These are phyloP conservation scores for Vachellia collinsii DNA, from an alignment of 306 rosid genomes.

Conservation along the genomic window DNA sequence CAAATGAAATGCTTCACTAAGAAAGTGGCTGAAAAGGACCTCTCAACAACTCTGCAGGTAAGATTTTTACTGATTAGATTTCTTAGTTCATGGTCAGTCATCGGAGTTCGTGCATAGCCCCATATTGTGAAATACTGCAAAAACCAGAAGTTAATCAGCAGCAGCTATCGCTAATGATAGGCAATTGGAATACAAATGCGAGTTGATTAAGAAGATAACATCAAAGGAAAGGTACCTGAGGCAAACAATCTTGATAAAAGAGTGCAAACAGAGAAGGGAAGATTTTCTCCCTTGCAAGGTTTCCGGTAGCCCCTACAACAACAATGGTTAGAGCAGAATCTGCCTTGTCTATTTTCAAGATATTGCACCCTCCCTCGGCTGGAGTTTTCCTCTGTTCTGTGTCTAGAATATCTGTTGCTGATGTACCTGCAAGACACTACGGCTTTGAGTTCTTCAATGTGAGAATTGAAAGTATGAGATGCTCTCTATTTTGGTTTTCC, in stretches of 20 bases:
- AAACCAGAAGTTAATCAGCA: slow-evolving; percentile 1
- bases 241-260: slow-evolving; percentile 59
- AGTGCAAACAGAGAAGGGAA: slow-evolving; percentile 75
- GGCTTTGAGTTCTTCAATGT: neutral
- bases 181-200: neutral
- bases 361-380: slow-evolving; percentile 33
- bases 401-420: slow-evolving; percentile 43
- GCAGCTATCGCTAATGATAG: neutral
- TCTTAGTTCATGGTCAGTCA: slow-evolving; percentile 62
- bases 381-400: slow-evolving; percentile 28
- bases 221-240: slow-evolving; percentile 43
- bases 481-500: neutral
- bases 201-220: neutral
- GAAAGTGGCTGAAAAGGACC: slow-evolving; percentile 31
- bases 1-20: neutral
- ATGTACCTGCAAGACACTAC: neutral
- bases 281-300: slow-evolving; percentile 69
- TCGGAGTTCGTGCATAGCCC: slow-evolving; percentile 59
- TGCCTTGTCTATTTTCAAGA: slow-evolving; percentile 3
- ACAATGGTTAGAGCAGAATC: slow-evolving; percentile 51
- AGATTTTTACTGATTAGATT: slow-evolving; percentile 56
- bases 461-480: neutral
- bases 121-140: slow-evolving; percentile 53
- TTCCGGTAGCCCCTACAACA: slow-evolving; percentile 74
- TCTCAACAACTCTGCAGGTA: slow-evolving; percentile 67